A percentile compares a stretch with the other conserved stretches of the same genome.
These are phyloP conservation scores for Helotiales sp. DNA, from an alignment of 2,329 filamentous ascomycete genomes.

Conservation along the genomic window DNA sequence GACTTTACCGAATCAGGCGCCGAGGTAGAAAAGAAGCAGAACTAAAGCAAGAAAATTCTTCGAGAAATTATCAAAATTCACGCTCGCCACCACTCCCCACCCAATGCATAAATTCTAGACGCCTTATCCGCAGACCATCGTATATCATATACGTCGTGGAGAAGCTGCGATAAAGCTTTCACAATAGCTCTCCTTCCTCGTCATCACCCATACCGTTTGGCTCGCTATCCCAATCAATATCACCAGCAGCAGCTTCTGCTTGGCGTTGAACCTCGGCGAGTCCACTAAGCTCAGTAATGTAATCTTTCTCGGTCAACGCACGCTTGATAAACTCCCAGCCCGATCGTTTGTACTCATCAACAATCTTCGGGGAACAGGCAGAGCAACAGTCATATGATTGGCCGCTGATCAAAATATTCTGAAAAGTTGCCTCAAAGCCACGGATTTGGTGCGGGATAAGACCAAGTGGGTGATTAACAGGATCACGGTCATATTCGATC, in stretches of 20 bases:
- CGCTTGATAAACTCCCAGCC: conserved; percentile 80
- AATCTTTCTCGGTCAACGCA: conserved; percentile 76
- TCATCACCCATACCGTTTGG: conserved; percentile 58
- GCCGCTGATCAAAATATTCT: conserved; percentile 74
- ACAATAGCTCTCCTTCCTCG: conserved; percentile 42
- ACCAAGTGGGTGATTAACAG: conserved; percentile 64
- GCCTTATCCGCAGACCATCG: not conserved
- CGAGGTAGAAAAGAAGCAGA: too few relatives aligned
- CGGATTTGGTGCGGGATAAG: conserved; percentile 81
- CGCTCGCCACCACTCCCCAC: not conserved
- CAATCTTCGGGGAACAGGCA: conserved; percentile 74
- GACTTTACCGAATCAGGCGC: too few relatives aligned
- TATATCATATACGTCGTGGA: not conserved
- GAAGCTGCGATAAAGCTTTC: conserved; percentile 3
- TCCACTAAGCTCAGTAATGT: conserved; percentile 77
- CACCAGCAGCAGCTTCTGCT: conserved; percentile 53
- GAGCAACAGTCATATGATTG: conserved; percentile 81
- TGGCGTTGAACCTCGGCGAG: conserved; percentile 71
- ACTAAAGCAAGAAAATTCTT: not conserved
- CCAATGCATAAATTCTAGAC: not conserved
- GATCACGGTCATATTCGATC: conserved; percentile 57
- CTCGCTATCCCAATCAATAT: conserved; percentile 67
- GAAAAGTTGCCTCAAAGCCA: conserved; percentile 75
- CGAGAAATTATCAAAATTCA: not conserved
- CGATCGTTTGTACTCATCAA: conserved; percentile 68